These are phyloP conservation scores for Leccinum variicolor DNA, from an alignment of 768 basidiomycete species.

Conservation along the genomic window DNA sequence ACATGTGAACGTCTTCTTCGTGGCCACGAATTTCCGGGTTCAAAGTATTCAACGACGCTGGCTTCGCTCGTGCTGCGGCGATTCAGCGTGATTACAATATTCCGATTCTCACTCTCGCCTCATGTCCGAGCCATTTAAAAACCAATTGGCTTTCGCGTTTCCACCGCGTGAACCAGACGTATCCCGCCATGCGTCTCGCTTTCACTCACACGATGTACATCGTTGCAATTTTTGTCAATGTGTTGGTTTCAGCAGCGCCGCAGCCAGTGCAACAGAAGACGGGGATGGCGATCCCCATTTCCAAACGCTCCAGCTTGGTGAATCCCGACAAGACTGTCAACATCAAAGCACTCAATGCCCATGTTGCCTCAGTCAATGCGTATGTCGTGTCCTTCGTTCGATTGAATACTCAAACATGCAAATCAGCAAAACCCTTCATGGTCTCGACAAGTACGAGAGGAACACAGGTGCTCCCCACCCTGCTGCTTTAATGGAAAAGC, in stretches of 20 bases:
- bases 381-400: neutral
- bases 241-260: constrained; percentile 7
- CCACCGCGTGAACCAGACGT: neutral
- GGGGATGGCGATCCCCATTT: constrained; percentile 8
- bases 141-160: neutral
- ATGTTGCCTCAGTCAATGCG: constrained; percentile 3
- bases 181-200: neutral
- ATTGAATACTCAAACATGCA: neutral
- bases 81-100: neutral
- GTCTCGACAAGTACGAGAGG: neutral
- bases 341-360: constrained; percentile 3
- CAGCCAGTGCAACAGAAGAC: neutral
- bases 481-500: neutral
- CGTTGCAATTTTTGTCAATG: neutral
- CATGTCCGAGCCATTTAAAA: neutral
- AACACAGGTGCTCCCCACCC: constrained; percentile 1
- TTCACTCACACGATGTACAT: neutral
- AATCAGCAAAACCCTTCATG: constrained; percentile 2
- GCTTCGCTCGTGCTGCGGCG: neutral
- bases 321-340: constrained; percentile 8
- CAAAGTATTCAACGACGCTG: neutral
- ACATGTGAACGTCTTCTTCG: neutral
- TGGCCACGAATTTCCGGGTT: neutral
- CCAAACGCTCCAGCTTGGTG: constrained; percentile 1
- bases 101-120: neutral